Evolutionary conservation across 768 basidiomycete genomes (phyloP).

Genomic region (Tremella mesenterica): DNA sequence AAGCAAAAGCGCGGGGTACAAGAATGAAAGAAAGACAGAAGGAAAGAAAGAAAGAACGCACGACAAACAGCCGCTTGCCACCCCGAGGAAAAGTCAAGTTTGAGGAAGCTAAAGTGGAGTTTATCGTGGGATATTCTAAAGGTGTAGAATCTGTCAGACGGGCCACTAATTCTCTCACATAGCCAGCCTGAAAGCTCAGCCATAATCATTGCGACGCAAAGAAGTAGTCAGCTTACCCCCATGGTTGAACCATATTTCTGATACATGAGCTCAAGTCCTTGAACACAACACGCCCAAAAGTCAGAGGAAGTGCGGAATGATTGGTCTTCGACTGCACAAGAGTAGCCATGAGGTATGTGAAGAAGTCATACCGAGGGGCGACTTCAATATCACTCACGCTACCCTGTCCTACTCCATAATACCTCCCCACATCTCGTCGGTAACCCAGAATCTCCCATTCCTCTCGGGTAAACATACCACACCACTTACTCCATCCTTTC

Average conservation of each 20-base stretch:
- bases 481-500: conserved; percentile 56
- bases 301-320: no score
- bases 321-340: neutral
- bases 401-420: conserved; percentile 50
- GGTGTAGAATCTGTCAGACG: conserved; percentile 61
- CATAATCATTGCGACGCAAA: neutral
- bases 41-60: conserved; percentile 5
- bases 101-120: conserved; percentile 59
- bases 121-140: conserved; percentile 64
- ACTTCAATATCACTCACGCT: conserved; percentile 29
- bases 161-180: conserved; percentile 78
- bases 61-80: conserved; percentile 33
- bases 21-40: neutral
- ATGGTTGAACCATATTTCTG: conserved; percentile 27
- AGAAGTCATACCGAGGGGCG: no score
- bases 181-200: conserved; percentile 55
- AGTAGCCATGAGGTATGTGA: neutral
- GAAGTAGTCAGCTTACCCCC: conserved; percentile 24
- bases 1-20: neutral
- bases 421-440: conserved; percentile 64
- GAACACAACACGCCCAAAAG: neutral
- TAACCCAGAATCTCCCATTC: conserved; percentile 67
- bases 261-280: neutral
- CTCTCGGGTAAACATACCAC: conserved; percentile 56
- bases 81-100: conserved; percentile 60